Percentiles rank a stretch among this genome's conserved stretches.
Evolutionary conservation across 176 grass and related monocot genomes (phyloP).

Genomic region (Musa beccarii): DNA sequence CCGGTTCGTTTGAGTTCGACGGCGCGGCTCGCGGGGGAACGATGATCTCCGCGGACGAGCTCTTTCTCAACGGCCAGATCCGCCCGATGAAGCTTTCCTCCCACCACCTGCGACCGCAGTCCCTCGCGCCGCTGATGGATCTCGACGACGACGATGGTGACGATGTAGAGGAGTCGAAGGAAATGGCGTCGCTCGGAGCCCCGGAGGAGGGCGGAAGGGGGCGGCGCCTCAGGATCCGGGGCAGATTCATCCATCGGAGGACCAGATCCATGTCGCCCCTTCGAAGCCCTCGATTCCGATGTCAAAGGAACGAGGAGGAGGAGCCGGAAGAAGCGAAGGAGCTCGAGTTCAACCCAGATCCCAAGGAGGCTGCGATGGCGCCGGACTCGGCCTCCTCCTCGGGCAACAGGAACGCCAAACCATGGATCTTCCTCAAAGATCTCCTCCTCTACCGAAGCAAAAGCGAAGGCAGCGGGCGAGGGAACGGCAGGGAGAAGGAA

Average conservation of each 20-base stretch:
- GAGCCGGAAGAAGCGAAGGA: constrained; percentile 15
- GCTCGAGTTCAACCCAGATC: constrained; percentile 23
- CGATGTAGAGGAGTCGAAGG: constrained; percentile 31
- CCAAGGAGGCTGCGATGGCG: constrained; percentile 7
- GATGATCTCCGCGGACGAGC: constrained; percentile 93
- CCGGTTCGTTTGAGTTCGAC: not conserved
- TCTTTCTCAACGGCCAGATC: constrained; percentile 96
- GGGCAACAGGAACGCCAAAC: constrained; percentile 45
- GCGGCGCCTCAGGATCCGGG: constrained; percentile 43
- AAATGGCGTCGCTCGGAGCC: not conserved
- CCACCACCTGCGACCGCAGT: constrained; percentile 47
- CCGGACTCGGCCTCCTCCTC: constrained; percentile 43
- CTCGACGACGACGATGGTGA: constrained; percentile 5
- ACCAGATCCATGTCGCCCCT: constrained; percentile 83
- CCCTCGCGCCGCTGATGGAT: constrained; percentile 22
- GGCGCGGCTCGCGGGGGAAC: constrained; percentile 35
- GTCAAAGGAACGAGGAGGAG: constrained; percentile 22
- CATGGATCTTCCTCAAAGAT: constrained; percentile 88
- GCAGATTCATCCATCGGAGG: constrained; percentile 64
- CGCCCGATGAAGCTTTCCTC: constrained; percentile 65
- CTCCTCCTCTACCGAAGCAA: constrained; percentile 85
- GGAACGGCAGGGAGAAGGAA: constrained; percentile 28
- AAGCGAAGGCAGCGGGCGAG: constrained; percentile 54
- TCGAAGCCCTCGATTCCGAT: constrained; percentile 53
- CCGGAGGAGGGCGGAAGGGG: constrained; percentile 19